A percentile compares a stretch with the other conserved stretches of the same genome.
Evolutionary conservation across 352 stramenopile genomes (phyloP).

Genomic region (Thraustotheca clavata): DNA sequence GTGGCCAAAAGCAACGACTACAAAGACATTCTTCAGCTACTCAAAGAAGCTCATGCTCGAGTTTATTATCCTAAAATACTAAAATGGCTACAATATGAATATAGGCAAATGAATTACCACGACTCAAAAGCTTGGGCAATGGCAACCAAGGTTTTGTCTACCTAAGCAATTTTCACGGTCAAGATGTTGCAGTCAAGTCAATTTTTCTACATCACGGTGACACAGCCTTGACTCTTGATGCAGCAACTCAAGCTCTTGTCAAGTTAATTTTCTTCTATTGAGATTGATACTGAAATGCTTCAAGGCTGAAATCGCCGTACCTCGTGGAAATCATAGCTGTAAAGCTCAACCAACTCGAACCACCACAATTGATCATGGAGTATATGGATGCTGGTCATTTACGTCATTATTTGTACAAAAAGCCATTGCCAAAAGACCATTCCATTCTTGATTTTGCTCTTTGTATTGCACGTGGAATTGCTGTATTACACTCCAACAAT

Average conservation of each 20-base stretch:
- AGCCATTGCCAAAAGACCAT: not conserved
- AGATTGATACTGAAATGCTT: not conserved
- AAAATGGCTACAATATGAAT: not conserved
- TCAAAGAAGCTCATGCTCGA: not conserved
- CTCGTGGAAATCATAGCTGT: not conserved
- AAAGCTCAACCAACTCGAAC: not conserved
- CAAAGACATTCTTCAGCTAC: slow-evolving; percentile 4
- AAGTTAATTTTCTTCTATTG: not conserved
- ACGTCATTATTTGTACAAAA: not conserved
- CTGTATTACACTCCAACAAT: not conserved
- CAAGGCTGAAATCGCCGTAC: not conserved
- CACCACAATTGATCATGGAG: not conserved
- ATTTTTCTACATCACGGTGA: not conserved
- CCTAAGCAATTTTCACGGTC: not conserved
- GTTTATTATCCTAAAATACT: too few relatives aligned
- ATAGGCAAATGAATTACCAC: not conserved
- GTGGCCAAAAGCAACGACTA: not conserved
- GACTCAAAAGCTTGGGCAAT: not conserved
- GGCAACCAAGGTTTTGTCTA: slow-evolving; percentile 7
- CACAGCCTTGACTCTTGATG: not conserved
- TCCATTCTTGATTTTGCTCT: not conserved
- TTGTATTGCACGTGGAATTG: not conserved
- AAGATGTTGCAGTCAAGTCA: not conserved
- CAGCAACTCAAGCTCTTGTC: not conserved
- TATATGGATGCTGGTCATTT: not conserved